Evolutionary conservation across 116 monocot species (phyloP).

Genomic region (Papilionanthe hybrid): DNA sequence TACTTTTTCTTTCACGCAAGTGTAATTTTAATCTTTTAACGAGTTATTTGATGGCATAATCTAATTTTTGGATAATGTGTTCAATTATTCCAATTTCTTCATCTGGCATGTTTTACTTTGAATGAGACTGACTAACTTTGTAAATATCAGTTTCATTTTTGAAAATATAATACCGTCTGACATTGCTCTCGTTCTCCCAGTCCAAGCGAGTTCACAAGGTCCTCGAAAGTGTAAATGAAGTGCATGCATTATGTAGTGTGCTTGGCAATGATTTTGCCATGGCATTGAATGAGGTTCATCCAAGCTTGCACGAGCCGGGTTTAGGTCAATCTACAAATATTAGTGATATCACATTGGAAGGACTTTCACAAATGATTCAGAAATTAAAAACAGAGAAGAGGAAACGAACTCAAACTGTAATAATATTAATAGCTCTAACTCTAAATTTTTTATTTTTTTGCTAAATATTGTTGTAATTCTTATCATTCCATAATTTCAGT

Average conservation of each 20-base stretch:
- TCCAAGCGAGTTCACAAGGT: constrained; percentile 74
- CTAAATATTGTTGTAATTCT: background rate
- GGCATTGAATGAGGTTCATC: constrained; percentile 77
- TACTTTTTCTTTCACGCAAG: background rate
- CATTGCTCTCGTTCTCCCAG: constrained; percentile 30
- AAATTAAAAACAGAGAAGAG: constrained; percentile 71
- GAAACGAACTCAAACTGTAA: constrained; percentile 50
- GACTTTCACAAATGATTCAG: constrained; percentile 39
- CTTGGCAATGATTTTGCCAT: constrained; percentile 73
- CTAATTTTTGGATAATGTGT: background rate
- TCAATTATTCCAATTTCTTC: background rate
- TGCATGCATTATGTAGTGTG: constrained; percentile 70
- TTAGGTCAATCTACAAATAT: constrained; percentile 57
- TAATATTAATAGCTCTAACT: constrained; percentile 17
- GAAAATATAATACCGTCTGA: constrained; percentile 5
- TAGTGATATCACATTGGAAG: constrained; percentile 72
- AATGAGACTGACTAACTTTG: background rate
- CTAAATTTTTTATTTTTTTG: background rate
- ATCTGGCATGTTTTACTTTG: background rate
- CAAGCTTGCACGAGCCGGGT: constrained; percentile 58
- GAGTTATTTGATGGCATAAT: background rate
- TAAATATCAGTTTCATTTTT: background rate
- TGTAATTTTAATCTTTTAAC: background rate
- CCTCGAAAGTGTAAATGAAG: constrained; percentile 75
- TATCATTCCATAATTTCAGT: constrained; percentile 24